These are phyloP conservation scores for Colletotrichum sojae DNA, from an alignment of 2,329 filamentous ascomycete genomes.

Conservation along the genomic window DNA sequence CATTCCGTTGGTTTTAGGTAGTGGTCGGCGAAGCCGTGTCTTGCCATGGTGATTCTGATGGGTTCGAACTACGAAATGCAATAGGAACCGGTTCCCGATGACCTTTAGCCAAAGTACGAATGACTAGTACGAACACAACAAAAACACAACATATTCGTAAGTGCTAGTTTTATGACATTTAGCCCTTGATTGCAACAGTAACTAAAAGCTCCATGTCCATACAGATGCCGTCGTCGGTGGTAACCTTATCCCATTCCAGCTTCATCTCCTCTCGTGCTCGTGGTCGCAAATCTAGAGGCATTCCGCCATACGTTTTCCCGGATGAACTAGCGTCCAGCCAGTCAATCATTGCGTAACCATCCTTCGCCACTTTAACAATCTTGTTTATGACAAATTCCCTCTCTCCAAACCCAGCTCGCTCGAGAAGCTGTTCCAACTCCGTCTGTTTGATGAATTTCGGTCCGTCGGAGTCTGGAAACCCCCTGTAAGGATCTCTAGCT, in stretches of 20 bases:
- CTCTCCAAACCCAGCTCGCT: slow-evolving; percentile 8
- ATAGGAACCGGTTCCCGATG: too few relatives aligned
- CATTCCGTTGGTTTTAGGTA: too few relatives aligned
- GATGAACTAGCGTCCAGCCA: slow-evolving; percentile 33
- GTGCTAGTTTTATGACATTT: neutral
- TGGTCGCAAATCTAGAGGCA: slow-evolving; percentile 14
- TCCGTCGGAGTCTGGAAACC: neutral
- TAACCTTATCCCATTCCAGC: slow-evolving; percentile 24
- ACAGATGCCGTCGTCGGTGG: slow-evolving; percentile 18
- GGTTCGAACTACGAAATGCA: too few relatives aligned
- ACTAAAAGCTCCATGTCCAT: slow-evolving; percentile 26
- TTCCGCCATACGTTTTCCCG: slow-evolving; percentile 13
- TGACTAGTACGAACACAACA: too few relatives aligned
- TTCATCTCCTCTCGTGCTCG: slow-evolving; percentile 22
- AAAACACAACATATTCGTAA: too few relatives aligned
- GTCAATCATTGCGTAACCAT: slow-evolving; percentile 24
- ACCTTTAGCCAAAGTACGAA: too few relatives aligned
- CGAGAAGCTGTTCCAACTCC: slow-evolving; percentile 16
- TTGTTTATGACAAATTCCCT: slow-evolving; percentile 10
- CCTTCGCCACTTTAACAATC: slow-evolving; percentile 17
- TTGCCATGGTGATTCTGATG: too few relatives aligned
- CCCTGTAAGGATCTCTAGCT: slow-evolving; percentile 2
- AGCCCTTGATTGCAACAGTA: slow-evolving; percentile 14
- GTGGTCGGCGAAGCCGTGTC: too few relatives aligned
- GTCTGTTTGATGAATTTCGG: slow-evolving; percentile 17